Evolutionary conservation across 2,329 filamentous ascomycete genomes (phyloP).

Genomic region (Acephala macrosclerotiorum): DNA sequence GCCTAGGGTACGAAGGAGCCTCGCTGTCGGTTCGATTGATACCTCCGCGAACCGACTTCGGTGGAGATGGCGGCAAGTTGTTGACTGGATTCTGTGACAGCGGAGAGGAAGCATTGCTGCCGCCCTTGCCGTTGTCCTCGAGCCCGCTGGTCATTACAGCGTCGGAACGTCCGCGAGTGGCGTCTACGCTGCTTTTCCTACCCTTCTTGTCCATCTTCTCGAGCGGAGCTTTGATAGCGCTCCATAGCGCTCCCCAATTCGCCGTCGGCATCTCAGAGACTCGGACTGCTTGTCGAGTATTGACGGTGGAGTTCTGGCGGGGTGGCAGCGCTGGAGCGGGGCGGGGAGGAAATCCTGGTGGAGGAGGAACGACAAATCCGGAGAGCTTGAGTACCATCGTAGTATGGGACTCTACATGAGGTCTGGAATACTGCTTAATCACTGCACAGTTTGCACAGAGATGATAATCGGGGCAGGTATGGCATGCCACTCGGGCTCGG

Average conservation of each 20-base stretch:
- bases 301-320: conserved; percentile 9
- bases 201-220: conserved; percentile 27
- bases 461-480: conserved; percentile 30
- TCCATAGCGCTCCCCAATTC: conserved; percentile 40
- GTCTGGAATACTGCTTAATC: conserved; percentile 29
- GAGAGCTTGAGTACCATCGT: conserved; percentile 33
- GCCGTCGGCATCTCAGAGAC: conserved; percentile 32
- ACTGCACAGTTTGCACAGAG: conserved; percentile 40
- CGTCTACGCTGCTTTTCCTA: conserved; percentile 8
- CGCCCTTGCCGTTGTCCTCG: background rate
- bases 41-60: conserved; percentile 11
- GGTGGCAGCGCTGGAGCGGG: conserved; percentile 30
- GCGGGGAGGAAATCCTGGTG: conserved; percentile 26
- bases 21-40: conserved; percentile 42
- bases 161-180: background rate
- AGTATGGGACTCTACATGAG: conserved; percentile 29
- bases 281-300: conserved; percentile 12
- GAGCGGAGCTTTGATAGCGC: conserved; percentile 35
- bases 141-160: background rate
- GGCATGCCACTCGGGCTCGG: conserved; percentile 28
- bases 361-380: conserved; percentile 28
- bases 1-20: conserved; percentile 29
- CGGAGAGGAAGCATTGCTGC: background rate
- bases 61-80: conserved; percentile 26
- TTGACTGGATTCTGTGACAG: conserved; percentile 9